Percentiles rank a stretch among this genome's conserved stretches.
Evolutionary conservation across 1,284 basidiomycete genomes (phyloP).

Genomic region (Trametes polyzona): DNA sequence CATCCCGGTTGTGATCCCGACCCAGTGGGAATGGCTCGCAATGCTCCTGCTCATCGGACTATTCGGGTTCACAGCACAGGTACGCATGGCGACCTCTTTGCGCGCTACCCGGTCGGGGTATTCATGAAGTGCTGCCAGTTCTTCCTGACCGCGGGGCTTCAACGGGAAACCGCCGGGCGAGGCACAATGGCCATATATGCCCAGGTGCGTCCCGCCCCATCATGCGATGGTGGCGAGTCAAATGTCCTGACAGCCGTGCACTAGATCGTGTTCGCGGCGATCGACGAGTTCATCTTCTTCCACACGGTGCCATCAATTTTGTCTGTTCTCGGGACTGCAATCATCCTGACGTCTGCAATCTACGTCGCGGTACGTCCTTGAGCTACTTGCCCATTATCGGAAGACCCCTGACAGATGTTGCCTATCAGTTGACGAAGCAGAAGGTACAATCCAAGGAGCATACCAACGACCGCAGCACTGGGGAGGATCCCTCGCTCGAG

Average conservation of each 20-base stretch:
- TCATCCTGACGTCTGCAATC: conserved; percentile 62
- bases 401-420: no score
- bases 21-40: conserved; percentile 46
- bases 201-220: conserved; percentile 43
- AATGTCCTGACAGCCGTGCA: conserved; percentile 27
- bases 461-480: conserved; percentile 9
- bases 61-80: conserved; percentile 65
- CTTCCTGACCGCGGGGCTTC: conserved; percentile 65
- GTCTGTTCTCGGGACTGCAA: conserved; percentile 56
- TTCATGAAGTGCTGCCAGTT: no score
- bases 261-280: conserved; percentile 65
- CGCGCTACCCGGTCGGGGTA: no score
- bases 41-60: conserved; percentile 54
- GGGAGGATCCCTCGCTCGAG: conserved; percentile 36
- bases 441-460: conserved; percentile 26
- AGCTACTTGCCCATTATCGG: no score
- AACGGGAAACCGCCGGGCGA: conserved; percentile 65
- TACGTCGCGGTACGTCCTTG: conserved; percentile 57
- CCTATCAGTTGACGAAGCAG: conserved; percentile 13
- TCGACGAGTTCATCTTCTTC: conserved; percentile 66
- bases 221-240: neutral
- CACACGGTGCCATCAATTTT: conserved; percentile 53
- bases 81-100: no score
- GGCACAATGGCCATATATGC: conserved; percentile 66
- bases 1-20: conserved; percentile 51